These are phyloP conservation scores for Vigna hirtella DNA, from an alignment of 306 rosid genomes.

Conservation along the genomic window DNA sequence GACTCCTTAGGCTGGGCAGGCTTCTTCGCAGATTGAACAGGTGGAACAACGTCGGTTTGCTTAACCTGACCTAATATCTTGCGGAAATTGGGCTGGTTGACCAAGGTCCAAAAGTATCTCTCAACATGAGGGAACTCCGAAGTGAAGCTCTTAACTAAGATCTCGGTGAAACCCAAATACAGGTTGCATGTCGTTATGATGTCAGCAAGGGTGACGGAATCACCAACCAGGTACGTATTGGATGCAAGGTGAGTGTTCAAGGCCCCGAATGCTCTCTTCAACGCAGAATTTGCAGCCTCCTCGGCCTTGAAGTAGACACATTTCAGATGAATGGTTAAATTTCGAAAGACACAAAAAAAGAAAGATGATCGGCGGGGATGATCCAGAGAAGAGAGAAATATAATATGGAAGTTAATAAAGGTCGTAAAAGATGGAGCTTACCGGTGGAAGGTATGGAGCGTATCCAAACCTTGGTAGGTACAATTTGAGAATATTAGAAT, in stretches of 20 bases:
- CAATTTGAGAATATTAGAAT: constrained; percentile 55
- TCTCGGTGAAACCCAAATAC: constrained; percentile 49
- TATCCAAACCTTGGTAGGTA: constrained; percentile 54
- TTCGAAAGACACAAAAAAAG: too few species aligned
- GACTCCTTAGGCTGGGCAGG: constrained; percentile 73
- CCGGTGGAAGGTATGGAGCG: constrained; percentile 64
- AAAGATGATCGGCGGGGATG: background rate
- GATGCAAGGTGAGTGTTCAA: constrained; percentile 75
- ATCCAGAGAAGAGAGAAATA: background rate
- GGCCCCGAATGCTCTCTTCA: constrained; percentile 69
- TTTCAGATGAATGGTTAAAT: background rate
- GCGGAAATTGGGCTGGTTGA: constrained; percentile 81
- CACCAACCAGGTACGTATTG: constrained; percentile 81
- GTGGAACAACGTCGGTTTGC: constrained; percentile 62
- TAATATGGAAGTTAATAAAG: background rate
- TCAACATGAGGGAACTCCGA: constrained; percentile 88
- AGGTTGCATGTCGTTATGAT: constrained; percentile 62
- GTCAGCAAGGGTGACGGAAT: constrained; percentile 83
- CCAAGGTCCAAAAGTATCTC: constrained; percentile 95
- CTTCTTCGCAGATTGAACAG: constrained; percentile 69
- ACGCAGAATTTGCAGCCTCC: constrained; percentile 61
- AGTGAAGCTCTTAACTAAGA: constrained; percentile 73
- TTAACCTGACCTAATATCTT: constrained; percentile 75
- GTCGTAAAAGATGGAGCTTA: constrained; percentile 42
- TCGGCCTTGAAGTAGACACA: constrained; percentile 60